Conservation (phyloP, 2,329 filamentous ascomycete genomes). For the Aspergillus novofumigatus region DNA sequence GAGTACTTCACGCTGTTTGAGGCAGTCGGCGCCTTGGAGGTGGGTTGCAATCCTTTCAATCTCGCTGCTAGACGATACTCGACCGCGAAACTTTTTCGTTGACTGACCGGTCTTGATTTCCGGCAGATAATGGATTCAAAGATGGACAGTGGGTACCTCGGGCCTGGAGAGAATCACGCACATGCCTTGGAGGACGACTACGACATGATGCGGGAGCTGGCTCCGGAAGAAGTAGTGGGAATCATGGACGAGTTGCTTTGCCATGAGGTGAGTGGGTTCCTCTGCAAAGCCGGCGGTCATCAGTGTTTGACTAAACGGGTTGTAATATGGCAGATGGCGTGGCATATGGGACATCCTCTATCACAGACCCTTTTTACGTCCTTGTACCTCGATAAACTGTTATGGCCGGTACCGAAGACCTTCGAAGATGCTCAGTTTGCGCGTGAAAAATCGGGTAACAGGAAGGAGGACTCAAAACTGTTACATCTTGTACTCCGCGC, state of each 20-base stretch:
- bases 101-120: slow-evolving; percentile 12
- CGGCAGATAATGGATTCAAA: slow-evolving; percentile 94
- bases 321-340: slow-evolving; percentile 66
- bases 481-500: slow-evolving; percentile 66
- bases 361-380: slow-evolving; percentile 94
- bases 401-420: slow-evolving; percentile 63
- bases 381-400: slow-evolving; percentile 77
- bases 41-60: slow-evolving; percentile 23
- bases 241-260: slow-evolving; percentile 92
- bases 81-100: neutral
- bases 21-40: slow-evolving; percentile 72
- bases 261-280: slow-evolving; percentile 62
- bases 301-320: slow-evolving; percentile 7
- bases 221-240: slow-evolving; percentile 77
- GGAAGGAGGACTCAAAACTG: slow-evolving; percentile 41
- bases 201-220: slow-evolving; percentile 63
- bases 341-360: slow-evolving; percentile 93
- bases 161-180: slow-evolving; percentile 58
- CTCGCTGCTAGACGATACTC: neutral
- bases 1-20: slow-evolving; percentile 91
- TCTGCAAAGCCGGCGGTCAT: too few species aligned
- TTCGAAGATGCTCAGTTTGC: slow-evolving; percentile 64
- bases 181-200: slow-evolving; percentile 74
- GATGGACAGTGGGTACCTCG: slow-evolving; percentile 91
- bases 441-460: slow-evolving; percentile 23